phyloP scores from a whole-genome alignment of 768 basidiomycete species.

The Tulasnella sp. region DNA sequence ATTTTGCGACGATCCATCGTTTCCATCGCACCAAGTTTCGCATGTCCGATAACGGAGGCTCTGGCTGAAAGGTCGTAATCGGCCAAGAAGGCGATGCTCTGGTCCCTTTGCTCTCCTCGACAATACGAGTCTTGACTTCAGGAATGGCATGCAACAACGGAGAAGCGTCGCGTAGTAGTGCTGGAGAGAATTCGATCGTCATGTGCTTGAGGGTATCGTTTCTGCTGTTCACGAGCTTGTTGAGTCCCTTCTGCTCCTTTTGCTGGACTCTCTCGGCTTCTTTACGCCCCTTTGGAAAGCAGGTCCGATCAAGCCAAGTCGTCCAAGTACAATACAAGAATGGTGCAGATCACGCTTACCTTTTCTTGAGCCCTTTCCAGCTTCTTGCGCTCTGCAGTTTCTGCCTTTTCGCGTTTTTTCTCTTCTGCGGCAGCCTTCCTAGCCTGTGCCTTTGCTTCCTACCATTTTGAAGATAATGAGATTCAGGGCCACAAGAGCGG shows the following conservation, averaged over 20 bases:
- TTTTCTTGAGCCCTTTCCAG: slow-evolving; percentile 6
- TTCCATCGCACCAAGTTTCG: slow-evolving; percentile 18
- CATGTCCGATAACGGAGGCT: not conserved
- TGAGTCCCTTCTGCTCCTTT: slow-evolving; percentile 4
- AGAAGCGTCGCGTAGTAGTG: slow-evolving; percentile 4
- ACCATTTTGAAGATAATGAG: not conserved
- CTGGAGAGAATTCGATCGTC: slow-evolving; percentile 16
- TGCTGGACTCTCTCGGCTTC: slow-evolving; percentile 3
- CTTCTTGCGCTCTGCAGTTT: slow-evolving; percentile 6
- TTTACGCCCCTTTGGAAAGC: not conserved
- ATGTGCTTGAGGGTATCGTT: slow-evolving; percentile 16
- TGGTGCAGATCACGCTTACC: too few relatives aligned
- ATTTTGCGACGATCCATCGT: slow-evolving; percentile 16
- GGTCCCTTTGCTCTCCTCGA: not conserved
- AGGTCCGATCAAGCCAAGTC: not conserved
- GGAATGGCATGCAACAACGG: slow-evolving; percentile 9
- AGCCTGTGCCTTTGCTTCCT: not conserved
- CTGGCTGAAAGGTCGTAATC: not conserved
- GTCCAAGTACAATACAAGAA: too few relatives aligned
- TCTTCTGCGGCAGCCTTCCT: slow-evolving; percentile 1
- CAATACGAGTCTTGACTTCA: not conserved
- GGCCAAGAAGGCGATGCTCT: not conserved
- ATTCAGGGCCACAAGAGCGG: not conserved
- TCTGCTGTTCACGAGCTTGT: slow-evolving; percentile 20
- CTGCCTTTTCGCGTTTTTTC: not conserved